Base-by-base conservation (phyloP, 768 basidiomycete genomes). In the Rickenella mellea region DNA sequence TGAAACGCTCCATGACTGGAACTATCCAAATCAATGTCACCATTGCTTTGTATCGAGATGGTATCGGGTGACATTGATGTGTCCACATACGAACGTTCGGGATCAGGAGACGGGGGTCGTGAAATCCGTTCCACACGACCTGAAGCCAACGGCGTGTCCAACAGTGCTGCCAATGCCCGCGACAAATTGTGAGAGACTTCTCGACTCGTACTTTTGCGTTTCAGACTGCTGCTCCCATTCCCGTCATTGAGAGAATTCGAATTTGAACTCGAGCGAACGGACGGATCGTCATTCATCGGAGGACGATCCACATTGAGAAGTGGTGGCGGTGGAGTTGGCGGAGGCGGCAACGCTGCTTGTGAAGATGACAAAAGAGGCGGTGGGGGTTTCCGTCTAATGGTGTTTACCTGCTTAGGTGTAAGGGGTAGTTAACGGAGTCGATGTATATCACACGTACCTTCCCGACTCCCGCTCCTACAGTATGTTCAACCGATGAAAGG, bases 271-370 rank as follows among this genome's bases (percentile, higher is more conserved):
- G 24, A 44, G 33, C 26, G 41, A 41, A n/a, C 41, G 26, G 28
- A n/a, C 41, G 40, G 6, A 26, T 60, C 52, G 37, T 61, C 45
- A 5, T 67, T 67, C 32, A 65, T 68, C 24, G 53, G 43, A 17
- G 69, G 69, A 20, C 69, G 56, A 9, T 65, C 65, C 1, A 64
- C 65, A 4, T 58, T 60, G 20, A 65, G 39, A 9, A 64, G 65
- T 20, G 52, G 55, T 40, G 65, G 63, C 24, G n/a, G n/a, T n/a
- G n/a, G 64, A 50, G 21, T 60, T 48, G 19, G 39, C 12, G 10
- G 41, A 12, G 33, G 36, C 42, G 53, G 45, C 24, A 54, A 45
- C 7, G 45, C 21, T 0, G 55, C 41, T 7, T 31, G 42, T 26
- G 38, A 28, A 25, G 51, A 52, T 21, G 49, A 48, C 35, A 52